Base-by-base conservation (phyloP, 2,329 filamentous ascomycete genomes). In the Xylaria sp. region DNA sequence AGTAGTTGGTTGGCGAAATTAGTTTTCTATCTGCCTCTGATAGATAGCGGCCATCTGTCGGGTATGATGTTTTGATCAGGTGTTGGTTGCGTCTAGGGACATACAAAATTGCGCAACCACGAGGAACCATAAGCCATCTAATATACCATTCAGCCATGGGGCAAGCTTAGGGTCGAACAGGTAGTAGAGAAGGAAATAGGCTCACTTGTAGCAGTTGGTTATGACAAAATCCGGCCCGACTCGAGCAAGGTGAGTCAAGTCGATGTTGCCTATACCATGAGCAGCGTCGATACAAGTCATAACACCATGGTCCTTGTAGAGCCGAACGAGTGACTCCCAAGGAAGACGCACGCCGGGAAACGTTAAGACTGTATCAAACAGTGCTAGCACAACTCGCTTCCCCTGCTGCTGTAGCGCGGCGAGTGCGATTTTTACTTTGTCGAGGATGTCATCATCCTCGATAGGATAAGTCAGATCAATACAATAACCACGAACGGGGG, bases 161-260 rank as follows among this genome's bases (percentile, higher is more conserved):
- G 35, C 47, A 29, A 50, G 27, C 47, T 16, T n/a, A n/a, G 59
- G 32, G 25, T 18, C 16, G 53, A 29, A 21, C 44, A 62, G 27
- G 8, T 55, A 63, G 29, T 55, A 18, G 23, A 42, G 25, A 59
- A 5, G 35, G 42, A 62, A 65, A 21, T 13, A 54, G 29, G 69
- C 75, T 72, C 70, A 79, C 77, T 93, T 93, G 80, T 93, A 90
- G 71, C 87, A 89, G 75, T 94, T 94, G 66, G 82, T 88, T 44
- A 92, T 85, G 73, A 93, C 89, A 80, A 94, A 94, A 78, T 94
- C 92, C 0, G 91, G 87, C 47, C 88, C 82, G 23, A 93, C 79
- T 16, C 77, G 76, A 1, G 78, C 78, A 37, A 93, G 79, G 77
- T 92, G 74, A 12, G 72, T 84, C 4, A 94, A 78, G 3, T 87